Conservation (phyloP, 441 rosid genomes). For the Adansonia gregorii region DNA sequence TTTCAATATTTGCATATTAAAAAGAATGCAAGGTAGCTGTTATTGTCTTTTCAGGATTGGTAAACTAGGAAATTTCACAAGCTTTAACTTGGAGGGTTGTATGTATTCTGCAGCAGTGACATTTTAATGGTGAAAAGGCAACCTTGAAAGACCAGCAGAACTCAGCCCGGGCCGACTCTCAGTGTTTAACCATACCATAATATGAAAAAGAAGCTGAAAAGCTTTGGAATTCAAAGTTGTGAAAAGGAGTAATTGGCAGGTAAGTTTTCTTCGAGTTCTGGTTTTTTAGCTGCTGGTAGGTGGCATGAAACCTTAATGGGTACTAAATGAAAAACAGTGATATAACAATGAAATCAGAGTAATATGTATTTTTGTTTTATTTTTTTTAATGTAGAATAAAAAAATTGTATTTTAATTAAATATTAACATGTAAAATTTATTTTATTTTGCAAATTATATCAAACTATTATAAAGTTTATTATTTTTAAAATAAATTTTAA, state of each 20-base stretch:
- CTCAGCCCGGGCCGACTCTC: conserved; percentile 38
- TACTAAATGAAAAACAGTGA: no score
- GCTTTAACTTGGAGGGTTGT: conserved; percentile 31
- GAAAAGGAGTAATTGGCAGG: conserved; percentile 18
- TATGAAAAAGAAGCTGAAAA: background rate
- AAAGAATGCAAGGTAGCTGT: no score
- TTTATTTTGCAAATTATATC: no score
- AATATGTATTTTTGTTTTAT: no score
- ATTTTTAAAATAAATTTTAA: no score
- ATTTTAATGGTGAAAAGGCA: conserved; percentile 28
- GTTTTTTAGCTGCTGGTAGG: background rate
- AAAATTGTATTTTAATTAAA: no score
- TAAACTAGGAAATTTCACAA: background rate
- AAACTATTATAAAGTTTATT: no score
- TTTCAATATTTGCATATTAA: background rate
- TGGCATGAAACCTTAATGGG: background rate
- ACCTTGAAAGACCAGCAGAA: background rate
- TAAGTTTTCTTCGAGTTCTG: background rate
- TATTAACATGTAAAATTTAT: no score
- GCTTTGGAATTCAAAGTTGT: conserved; percentile 15
- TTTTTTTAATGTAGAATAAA: no score
- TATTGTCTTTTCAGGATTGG: background rate
- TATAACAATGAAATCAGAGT: no score
- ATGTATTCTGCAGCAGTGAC: no score
- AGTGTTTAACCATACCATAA: background rate